Evolutionary conservation across 306 rosid species (phyloP).

Genomic region (Dryas alaskensis): DNA sequence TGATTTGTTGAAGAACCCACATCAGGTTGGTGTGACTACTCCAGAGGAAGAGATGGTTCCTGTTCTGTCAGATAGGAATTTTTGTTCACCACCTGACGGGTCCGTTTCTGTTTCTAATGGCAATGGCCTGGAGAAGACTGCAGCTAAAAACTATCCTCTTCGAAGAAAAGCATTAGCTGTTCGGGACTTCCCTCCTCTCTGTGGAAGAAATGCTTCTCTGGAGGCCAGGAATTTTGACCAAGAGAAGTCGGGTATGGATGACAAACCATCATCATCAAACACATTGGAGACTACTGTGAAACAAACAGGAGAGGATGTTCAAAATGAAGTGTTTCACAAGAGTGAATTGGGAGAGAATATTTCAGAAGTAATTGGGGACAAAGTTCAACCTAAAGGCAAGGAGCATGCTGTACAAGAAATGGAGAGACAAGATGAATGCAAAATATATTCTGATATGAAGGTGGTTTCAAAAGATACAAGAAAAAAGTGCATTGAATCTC

Average conservation of each 20-base stretch:
- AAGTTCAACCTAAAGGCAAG: conserved; percentile 21
- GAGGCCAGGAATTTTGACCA: conserved; percentile 24
- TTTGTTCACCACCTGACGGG: conserved; percentile 22
- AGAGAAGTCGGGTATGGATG: conserved; percentile 31
- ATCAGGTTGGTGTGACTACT: conserved; percentile 25
- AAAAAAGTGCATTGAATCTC: conserved; percentile 16
- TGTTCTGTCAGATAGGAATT: conserved; percentile 10
- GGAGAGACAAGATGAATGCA: conserved; percentile 24
- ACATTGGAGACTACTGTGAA: conserved; percentile 22
- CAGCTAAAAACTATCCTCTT: conserved; percentile 50
- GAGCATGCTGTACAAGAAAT: conserved; percentile 23
- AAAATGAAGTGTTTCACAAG: conserved; percentile 28
- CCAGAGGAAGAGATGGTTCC: conserved; percentile 28
- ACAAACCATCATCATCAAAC: conserved; percentile 23
- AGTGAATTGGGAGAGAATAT: conserved; percentile 18
- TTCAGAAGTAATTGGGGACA: conserved; percentile 20
- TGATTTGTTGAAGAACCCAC: conserved; percentile 27
- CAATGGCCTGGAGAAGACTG: conserved; percentile 31
- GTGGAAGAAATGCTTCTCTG: conserved; percentile 57
- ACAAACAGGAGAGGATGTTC: conserved; percentile 34
- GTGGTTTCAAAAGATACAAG: conserved; percentile 18
- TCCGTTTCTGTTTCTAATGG: conserved; percentile 31
- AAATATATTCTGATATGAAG: conserved; percentile 22
- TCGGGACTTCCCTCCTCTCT: conserved; percentile 65
- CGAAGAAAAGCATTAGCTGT: conserved; percentile 64